Base-by-base conservation (phyloP, 306 rosid genomes). In the Nissolia schottii region DNA sequence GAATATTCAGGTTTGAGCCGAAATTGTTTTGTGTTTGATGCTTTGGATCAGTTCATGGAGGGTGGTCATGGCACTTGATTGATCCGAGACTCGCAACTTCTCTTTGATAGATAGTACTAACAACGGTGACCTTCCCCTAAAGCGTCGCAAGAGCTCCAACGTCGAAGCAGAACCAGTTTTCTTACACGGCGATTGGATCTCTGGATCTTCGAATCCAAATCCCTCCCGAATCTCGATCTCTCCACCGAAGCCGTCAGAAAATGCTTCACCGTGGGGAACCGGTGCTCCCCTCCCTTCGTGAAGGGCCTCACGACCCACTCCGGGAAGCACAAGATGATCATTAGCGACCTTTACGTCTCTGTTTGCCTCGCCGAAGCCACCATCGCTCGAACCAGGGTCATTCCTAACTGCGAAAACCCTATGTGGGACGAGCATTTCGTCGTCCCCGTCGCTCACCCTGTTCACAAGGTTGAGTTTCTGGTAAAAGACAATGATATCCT, bases 261-360 rank as follows among this genome's bases (percentile, higher is more conserved):
- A 71, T 87, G 92, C 59, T 32, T 85, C 32, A 85, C 86, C 28
- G 65, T 89, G 86, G 82, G 88, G 25, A 89, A 70, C 19, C 66
- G 62, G 60, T 85, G 85, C 53, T 61, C 80, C 2, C 63, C 82
- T 29, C 92, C 89, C 2, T 82, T 86, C 45, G 70, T 71, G 3
- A 86, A 77, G 66, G 70, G 79, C 31, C 82, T 60, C 5, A 83
- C 48, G 65, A 19, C 80, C 3, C 78, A 8, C 54, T 51, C 81
- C 1, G 85, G 88, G 46, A 89, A 71, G 28, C 76, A 78, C 13
- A 14, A 84, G 10, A 59, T 65, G 63, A 81, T 85, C 53, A 89
- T 88, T 16, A 89, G 96, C 63, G 96, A 89, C 64, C 96, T 92
- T 56, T 89, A 89, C 64, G 92, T 87, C 34, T 87, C 96, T 16